Evolutionary conservation across 257 asterid genomes (phyloP).

Genomic region (Dorcoceras hygrometricum): DNA sequence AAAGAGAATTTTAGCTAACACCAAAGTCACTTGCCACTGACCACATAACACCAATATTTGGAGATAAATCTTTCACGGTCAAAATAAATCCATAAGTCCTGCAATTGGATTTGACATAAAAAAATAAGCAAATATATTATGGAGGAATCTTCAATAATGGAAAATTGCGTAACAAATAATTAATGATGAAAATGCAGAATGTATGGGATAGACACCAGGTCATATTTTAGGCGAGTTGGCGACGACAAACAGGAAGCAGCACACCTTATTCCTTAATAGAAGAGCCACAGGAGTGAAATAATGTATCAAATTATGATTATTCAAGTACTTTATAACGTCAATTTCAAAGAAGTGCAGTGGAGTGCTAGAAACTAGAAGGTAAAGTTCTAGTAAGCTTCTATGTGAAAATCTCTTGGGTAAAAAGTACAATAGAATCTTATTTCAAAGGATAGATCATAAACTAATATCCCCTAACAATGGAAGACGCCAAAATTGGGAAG

Average conservation of each 20-base stretch:
- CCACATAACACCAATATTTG: constrained; percentile 90
- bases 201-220: background rate
- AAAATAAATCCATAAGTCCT: background rate
- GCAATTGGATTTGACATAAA: background rate
- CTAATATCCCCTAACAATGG: background rate
- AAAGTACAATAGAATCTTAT: background rate
- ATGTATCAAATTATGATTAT: background rate
- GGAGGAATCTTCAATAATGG: background rate
- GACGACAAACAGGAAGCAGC: background rate
- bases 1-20: constrained; percentile 5
- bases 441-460: background rate
- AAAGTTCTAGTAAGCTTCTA: background rate
- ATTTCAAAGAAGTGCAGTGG: background rate
- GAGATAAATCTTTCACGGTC: background rate
- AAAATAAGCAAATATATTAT: background rate
- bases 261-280: background rate
- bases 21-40: constrained; percentile 32
- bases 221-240: background rate
- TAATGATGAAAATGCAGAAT: background rate
- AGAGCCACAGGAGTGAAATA: background rate
- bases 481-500: background rate
- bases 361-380: background rate
- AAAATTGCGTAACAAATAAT: no score
- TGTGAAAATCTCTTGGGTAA: background rate
- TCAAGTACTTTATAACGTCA: background rate